phyloP scores from a whole-genome alignment of 1,284 basidiomycete genomes.

The Puccinia brachypodii region DNA sequence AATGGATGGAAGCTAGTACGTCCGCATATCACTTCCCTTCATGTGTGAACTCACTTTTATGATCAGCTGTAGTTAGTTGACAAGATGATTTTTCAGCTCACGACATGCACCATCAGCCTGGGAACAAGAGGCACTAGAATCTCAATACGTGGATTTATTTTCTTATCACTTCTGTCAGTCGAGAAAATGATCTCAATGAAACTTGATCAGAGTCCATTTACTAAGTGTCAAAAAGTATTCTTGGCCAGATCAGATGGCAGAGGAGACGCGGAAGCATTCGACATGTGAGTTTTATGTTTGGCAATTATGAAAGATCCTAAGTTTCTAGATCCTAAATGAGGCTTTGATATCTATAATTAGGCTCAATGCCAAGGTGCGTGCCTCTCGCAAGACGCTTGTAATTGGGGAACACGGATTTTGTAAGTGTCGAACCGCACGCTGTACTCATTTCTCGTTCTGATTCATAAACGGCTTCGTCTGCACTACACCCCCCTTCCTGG shows the following conservation, averaged over 20 bases:
- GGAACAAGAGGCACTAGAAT: slow-evolving; percentile 25
- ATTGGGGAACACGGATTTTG: slow-evolving; percentile 47
- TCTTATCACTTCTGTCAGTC: slow-evolving; percentile 42
- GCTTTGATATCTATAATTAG: background rate
- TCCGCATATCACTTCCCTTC: background rate
- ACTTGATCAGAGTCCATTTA: background rate
- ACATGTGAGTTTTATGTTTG: slow-evolving; percentile 4
- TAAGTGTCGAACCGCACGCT: background rate
- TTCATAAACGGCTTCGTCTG: background rate
- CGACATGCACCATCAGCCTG: slow-evolving; percentile 21
- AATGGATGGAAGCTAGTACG: slow-evolving; percentile 47
- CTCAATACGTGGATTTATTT: slow-evolving; percentile 38
- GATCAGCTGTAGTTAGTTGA: background rate
- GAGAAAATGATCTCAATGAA: background rate
- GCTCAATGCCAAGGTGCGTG: slow-evolving; percentile 11
- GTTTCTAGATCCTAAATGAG: background rate
- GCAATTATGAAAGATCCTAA: background rate
- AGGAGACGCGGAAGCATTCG: slow-evolving; percentile 2
- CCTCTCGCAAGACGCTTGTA: slow-evolving; percentile 26
- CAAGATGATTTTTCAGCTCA: background rate
- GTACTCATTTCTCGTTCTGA: background rate
- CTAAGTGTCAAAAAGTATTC: background rate
- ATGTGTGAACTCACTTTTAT: background rate
- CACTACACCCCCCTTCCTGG: background rate
- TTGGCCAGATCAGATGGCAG: slow-evolving; percentile 23